Base-by-base conservation (phyloP, 768 basidiomycete species). In the Crassisporium funariophilum region DNA sequence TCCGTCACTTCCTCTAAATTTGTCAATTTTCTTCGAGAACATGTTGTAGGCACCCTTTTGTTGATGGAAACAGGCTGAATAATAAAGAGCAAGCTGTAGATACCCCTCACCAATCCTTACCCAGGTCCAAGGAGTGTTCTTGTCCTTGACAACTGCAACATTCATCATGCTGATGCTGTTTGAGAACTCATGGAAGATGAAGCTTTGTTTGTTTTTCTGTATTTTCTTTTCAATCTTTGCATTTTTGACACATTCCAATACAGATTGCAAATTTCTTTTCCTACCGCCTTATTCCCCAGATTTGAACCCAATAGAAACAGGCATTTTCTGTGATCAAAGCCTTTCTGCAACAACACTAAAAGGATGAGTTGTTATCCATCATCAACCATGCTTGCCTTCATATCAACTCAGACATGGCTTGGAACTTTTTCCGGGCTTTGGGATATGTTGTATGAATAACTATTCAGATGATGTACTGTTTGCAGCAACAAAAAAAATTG, bases 201-300 rank as follows among this genome's bases (percentile, higher is more conserved):
- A 22, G 42, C 42, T 3, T 1, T 43, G 1, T 29, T 7, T 29
- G 8, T 7, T 7, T 29, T 13, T 7, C 27, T 13, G 13, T 13
- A 29, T 29, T 29, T 29, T 29, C 7, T 13, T 13, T 29, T 29
- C 27, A 7, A 29, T 29, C 27, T 29, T 13, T 13, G 8, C 27
- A 7, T 13, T 29, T 7, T 29, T 29, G 27, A 29, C 13, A 13
- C 27, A 29, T 29, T 7, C n/a, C 8, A 29, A 29, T 29, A 7
- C 13, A 29, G 27, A 29, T 29, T 45, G 44, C 22, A 42, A 48
- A 9, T 21, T 49, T 4, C 7, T 49, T 1, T 49, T 44, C 19
- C 10, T 49, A 0, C 48, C 52, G 12, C 55, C 55, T 2, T 57
- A 57, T 16, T 57, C 41, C 8, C 55, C 55, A 1, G 46, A 57